phyloP scores from a whole-genome alignment of 208 protist genomes.

The Leishmania arabica region DNA sequence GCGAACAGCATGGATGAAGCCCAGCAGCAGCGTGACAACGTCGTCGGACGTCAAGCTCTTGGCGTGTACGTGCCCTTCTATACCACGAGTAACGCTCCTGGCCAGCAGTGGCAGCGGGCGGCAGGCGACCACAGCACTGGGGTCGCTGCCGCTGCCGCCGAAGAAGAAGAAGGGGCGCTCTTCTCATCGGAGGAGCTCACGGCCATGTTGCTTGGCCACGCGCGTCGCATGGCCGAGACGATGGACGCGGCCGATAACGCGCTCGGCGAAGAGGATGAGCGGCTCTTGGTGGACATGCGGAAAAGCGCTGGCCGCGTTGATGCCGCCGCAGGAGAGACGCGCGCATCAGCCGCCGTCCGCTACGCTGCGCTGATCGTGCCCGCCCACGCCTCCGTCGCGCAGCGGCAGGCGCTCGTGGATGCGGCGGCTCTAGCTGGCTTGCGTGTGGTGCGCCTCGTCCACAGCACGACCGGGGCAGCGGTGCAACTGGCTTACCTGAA shows the following conservation, averaged over 20 bases:
- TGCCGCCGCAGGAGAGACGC: neutral
- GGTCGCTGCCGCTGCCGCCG: neutral
- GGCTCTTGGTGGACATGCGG: neutral
- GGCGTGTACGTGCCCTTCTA: slow-evolving; percentile 28
- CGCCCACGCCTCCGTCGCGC: slow-evolving; percentile 49
- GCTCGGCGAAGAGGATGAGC: slow-evolving; percentile 36
- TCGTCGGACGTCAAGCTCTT: slow-evolving; percentile 1
- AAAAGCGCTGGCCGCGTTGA: neutral
- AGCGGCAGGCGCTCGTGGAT: slow-evolving; percentile 90
- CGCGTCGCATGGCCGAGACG: slow-evolving; percentile 57
- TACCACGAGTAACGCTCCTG: neutral
- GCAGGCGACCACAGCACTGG: neutral
- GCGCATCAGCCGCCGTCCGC: slow-evolving; percentile 24
- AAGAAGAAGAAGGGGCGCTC: neutral
- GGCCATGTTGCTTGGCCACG: slow-evolving; percentile 85
- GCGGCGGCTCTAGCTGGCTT: slow-evolving; percentile 83
- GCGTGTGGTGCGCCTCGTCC: slow-evolving; percentile 81
- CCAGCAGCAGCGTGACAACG: neutral
- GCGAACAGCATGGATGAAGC: neutral
- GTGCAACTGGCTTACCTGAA: slow-evolving; percentile 62
- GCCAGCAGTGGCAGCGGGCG: slow-evolving; percentile 14
- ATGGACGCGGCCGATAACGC: slow-evolving; percentile 45
- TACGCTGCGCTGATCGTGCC: slow-evolving; percentile 84
- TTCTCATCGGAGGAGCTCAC: slow-evolving; percentile 85
- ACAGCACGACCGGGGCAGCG: slow-evolving; percentile 79